A percentile compares a stretch with the other conserved stretches of the same genome.
phyloP scores from a whole-genome alignment of 148 eudicot species.

The Vaccinium macrocarpon region DNA sequence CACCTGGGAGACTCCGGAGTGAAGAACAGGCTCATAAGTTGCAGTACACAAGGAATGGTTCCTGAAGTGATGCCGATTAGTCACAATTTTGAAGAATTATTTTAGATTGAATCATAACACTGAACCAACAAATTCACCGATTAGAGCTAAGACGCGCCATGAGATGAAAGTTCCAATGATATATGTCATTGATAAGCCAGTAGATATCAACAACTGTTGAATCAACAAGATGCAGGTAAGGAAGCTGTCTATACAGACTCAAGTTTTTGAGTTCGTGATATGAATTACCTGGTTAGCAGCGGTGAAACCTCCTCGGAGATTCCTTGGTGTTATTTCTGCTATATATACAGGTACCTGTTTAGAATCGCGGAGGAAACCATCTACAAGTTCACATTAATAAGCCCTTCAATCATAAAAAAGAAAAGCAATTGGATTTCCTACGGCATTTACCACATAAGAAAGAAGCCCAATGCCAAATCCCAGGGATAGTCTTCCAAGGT shows the following conservation, averaged over 20 bases:
- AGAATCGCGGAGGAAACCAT: background rate
- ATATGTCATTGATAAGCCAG: conserved; percentile 60
- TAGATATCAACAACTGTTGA: conserved; percentile 56
- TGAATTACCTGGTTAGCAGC: conserved; percentile 64
- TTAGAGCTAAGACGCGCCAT: conserved; percentile 57
- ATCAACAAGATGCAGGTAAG: conserved; percentile 19
- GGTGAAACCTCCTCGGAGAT: conserved; percentile 73
- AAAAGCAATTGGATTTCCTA: background rate
- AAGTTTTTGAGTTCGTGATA: background rate
- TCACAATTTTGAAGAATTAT: background rate
- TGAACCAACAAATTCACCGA: conserved; percentile 35
- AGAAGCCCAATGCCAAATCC: conserved; percentile 76
- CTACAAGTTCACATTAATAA: background rate
- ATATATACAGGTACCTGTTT: conserved; percentile 78
- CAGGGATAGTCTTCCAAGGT: conserved; percentile 53
- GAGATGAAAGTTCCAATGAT: conserved; percentile 49
- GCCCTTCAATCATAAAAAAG: background rate
- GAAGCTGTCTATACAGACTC: background rate
- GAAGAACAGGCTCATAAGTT: conserved; percentile 53
- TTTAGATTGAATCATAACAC: background rate
- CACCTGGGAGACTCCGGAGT: conserved; percentile 82
- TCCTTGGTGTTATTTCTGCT: conserved; percentile 87
- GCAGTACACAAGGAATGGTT: conserved; percentile 49
- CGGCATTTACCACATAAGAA: conserved; percentile 59
- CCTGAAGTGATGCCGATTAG: conserved; percentile 39